A percentile compares a stretch with the other conserved stretches of the same genome.
Evolutionary conservation across 2,329 filamentous ascomycete species (phyloP).

Genomic region (Penicillium polonicum): DNA sequence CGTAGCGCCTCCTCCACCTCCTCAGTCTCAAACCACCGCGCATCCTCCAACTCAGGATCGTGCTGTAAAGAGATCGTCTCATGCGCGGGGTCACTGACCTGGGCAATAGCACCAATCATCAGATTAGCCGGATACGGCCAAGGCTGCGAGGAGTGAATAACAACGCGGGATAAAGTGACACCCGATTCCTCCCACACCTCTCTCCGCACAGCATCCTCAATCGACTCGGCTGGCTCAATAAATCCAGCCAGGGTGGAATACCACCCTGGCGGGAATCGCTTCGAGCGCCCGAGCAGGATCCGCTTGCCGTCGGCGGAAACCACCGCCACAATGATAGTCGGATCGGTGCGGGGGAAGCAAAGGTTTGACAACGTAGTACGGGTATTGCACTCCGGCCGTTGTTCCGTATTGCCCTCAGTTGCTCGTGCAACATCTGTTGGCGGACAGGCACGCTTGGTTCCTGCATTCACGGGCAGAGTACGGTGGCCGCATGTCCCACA

Average conservation of each 20-base stretch:
- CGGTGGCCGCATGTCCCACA: constrained; percentile 84
- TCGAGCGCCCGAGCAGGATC: constrained; percentile 79
- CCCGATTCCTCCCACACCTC: constrained; percentile 87
- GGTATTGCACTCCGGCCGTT: constrained; percentile 71
- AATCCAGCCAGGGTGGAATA: constrained; percentile 88
- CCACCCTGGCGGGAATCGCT: constrained; percentile 79
- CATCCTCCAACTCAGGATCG: constrained; percentile 87
- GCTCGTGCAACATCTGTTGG: constrained; percentile 42
- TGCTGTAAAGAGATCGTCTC: constrained; percentile 81
- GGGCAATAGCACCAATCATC: constrained; percentile 85
- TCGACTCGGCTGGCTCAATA: constrained; percentile 78
- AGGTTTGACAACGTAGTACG: constrained; percentile 86
- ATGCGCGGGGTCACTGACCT: constrained; percentile 70
- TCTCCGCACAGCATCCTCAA: constrained; percentile 78
- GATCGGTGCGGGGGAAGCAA: constrained; percentile 87
- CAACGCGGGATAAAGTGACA: constrained; percentile 71
- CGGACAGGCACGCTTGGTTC: constrained; percentile 47
- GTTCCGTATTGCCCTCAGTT: constrained; percentile 30
- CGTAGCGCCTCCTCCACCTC: constrained; percentile 74
- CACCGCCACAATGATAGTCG: constrained; percentile 92
- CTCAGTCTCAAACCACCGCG: constrained; percentile 81
- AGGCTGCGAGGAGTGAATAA: constrained; percentile 80
- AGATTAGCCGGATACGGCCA: constrained; percentile 84
- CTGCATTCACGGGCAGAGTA: constrained; percentile 59
- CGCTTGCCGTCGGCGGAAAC: constrained; percentile 75